Conservation (phyloP, 2,329 filamentous ascomycete species). For the Calonectria leucothoes region DNA sequence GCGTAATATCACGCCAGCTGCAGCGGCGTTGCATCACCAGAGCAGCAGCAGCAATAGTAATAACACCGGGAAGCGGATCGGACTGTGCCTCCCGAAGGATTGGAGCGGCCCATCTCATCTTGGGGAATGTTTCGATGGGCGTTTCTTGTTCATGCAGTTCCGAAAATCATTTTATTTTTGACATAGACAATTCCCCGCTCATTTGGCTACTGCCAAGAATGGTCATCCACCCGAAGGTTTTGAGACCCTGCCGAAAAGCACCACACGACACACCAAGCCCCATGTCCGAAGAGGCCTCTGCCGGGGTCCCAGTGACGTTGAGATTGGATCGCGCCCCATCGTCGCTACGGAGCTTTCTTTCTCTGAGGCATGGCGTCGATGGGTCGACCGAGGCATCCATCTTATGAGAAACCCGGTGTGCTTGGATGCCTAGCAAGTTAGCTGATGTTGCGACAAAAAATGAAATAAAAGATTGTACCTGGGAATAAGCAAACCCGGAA, state of each 20-base stretch:
- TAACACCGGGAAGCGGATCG: background rate
- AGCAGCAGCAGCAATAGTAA: background rate
- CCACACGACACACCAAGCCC: background rate
- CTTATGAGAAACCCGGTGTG: too few species aligned
- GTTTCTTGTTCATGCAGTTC: background rate
- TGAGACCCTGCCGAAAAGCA: background rate
- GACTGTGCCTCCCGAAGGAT: background rate
- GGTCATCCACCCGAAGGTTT: constrained; percentile 10
- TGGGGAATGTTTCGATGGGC: background rate
- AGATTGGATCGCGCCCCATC: constrained; percentile 20
- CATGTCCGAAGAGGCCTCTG: background rate
- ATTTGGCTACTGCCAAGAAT: background rate
- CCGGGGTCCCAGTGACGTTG: constrained; percentile 17
- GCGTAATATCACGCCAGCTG: background rate
- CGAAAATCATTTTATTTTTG: constrained; percentile 4
- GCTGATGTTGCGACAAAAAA: background rate
- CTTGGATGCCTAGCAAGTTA: background rate
- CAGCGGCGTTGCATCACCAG: background rate
- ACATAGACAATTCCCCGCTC: background rate
- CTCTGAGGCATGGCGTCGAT: background rate
- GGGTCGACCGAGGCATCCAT: background rate
- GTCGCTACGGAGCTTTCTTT: background rate
- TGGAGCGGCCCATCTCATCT: background rate
- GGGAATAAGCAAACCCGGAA: background rate
- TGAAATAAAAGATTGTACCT: background rate